Evolutionary conservation across 352 stramenopile genomes (phyloP), one percentile per base, ranked within the genome.

Genomic region (Blastocystis sp.): DNA sequence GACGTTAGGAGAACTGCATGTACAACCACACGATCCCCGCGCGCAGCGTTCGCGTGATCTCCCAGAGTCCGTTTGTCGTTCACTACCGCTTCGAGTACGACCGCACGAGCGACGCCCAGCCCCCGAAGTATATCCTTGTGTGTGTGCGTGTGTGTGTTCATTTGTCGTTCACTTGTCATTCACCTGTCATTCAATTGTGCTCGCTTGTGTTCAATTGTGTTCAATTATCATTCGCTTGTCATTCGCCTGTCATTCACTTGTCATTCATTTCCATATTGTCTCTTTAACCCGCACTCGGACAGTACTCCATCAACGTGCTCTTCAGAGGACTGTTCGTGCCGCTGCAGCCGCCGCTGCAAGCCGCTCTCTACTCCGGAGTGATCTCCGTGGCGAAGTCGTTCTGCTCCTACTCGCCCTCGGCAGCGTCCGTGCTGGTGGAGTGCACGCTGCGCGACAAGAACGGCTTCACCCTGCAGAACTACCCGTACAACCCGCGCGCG

Each of bases 61-160:
- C 41, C 2, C 21, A 35, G 4, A 10, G 0, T n/a, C n/a, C n/a
- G 10, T 65, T 39, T 35, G 13, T 50, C 21, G 16, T 24, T 9
- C 31, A 67, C 21, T 81, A 81, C 37, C 71, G 41, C 59, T 19
- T n/a, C 16, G 39, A 26, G 21, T 81, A 81, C 31, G 71, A 81
- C 31, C 71, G 71, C 26, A 81, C 66, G 71, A 63, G 35, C 13
- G 37, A 81, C 31, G 21, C 39, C 19, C 71, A 81, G 45, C 71
- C 71, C 4, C 71, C 71, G 9, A 74, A 19, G n/a, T 24, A 74
- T 74, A 74, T 74, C 63, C 63, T 65, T 24, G n/a, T n/a, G n/a
- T n/a, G n/a, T n/a, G n/a, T n/a, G n/a, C n/a, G n/a, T n/a, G n/a
- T n/a, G n/a, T n/a, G n/a, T n/a, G n/a, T n/a, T n/a, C n/a, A n/a